Evolutionary conservation across 495 filamentous ascomycete species (phyloP), one percentile per base, ranked within the genome.

Genomic region (Physcia stellaris): DNA sequence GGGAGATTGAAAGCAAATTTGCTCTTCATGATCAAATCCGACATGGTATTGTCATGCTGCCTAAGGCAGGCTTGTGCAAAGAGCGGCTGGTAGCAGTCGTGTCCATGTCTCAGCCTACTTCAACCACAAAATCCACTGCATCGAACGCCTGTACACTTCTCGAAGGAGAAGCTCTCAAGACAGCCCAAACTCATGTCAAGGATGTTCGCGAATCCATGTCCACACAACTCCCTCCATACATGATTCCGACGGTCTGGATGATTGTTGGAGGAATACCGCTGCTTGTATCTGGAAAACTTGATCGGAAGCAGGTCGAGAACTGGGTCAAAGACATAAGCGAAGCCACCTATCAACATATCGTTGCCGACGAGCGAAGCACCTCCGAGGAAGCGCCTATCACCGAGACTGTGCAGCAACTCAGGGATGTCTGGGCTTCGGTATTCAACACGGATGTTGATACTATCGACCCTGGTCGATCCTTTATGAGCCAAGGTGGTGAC

Each of bases 401-500:
- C 24, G 19, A 31, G 23, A 49, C 37, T 4, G 40, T 48, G 6
- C 32, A 34, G 31, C 41, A 35, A 15, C 51, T 67, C 3, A 48
- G 47, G 38, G 40, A 53, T 6, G 48, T 66, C 24, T 62, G 55
- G 52, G 46, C 48, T 7, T 21, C 51, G 3, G 55, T 63, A 4
- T 55, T 69, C 22, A 62, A 63, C 24, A 34, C 58, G 1, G 23
- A 43, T 1, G 29, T 43, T 2, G 42, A 47, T 2, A 31, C 45
- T 1, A 47, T 63, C 22, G 54, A 57, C 9, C 51, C 62, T 5
- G 59, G 63, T 32, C 58, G 67, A 40, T 64, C 58, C 44, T 75
- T 75, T 49, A 69, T 73, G 56, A 33, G 52, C 22, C 59, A 67
- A 13, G 71, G 73, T 4, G 69, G 68, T 15, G 70, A 77, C 44